A percentile compares a stretch with the other conserved stretches of the same genome.
phyloP scores from a whole-genome alignment of 2,329 filamentous ascomycete genomes.

The Cladobotryum protrusum region DNA sequence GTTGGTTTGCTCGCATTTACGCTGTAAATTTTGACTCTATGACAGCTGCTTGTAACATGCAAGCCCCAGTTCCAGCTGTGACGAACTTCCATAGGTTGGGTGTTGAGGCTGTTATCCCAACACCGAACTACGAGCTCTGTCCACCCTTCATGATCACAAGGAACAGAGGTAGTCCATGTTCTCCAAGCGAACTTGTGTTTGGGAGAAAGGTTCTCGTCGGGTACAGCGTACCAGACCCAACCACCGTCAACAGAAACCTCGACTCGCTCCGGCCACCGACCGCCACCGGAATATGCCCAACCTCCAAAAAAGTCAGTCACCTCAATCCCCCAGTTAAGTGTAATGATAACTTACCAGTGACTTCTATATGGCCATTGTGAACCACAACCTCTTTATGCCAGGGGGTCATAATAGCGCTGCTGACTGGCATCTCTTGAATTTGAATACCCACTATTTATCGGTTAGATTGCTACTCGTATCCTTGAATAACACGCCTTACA shows the following conservation, averaged over 20 bases:
- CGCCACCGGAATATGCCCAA: conserved; percentile 54
- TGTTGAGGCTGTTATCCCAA: conserved; percentile 58
- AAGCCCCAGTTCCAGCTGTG: conserved; percentile 60
- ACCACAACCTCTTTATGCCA: conserved; percentile 54
- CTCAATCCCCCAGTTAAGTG: not conserved
- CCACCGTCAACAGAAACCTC: conserved; percentile 60
- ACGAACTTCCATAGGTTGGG: conserved; percentile 49
- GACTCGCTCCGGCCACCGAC: conserved; percentile 55
- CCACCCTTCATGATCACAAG: conserved; percentile 57
- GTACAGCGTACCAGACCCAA: conserved; percentile 58
- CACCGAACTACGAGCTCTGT: conserved; percentile 51
- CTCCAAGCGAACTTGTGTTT: conserved; percentile 62
- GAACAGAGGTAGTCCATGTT: conserved; percentile 56
- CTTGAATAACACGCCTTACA: conserved; percentile 22
- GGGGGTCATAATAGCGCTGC: conserved; percentile 59
- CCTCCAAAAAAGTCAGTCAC: conserved; percentile 26
- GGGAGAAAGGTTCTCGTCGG: conserved; percentile 50
- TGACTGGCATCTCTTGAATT: conserved; percentile 68
- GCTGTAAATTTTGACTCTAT: conserved; percentile 56
- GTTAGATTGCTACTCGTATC: not conserved
- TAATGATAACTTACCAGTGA: not conserved
- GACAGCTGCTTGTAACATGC: conserved; percentile 57
- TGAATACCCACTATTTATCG: conserved; percentile 51
- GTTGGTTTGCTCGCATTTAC: conserved; percentile 46
- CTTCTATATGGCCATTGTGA: conserved; percentile 49